A percentile compares a stretch with the other conserved stretches of the same genome.
Conservation (phyloP, 192 early-diverging fungal species). For the Umbelopsis sp. region DNA sequence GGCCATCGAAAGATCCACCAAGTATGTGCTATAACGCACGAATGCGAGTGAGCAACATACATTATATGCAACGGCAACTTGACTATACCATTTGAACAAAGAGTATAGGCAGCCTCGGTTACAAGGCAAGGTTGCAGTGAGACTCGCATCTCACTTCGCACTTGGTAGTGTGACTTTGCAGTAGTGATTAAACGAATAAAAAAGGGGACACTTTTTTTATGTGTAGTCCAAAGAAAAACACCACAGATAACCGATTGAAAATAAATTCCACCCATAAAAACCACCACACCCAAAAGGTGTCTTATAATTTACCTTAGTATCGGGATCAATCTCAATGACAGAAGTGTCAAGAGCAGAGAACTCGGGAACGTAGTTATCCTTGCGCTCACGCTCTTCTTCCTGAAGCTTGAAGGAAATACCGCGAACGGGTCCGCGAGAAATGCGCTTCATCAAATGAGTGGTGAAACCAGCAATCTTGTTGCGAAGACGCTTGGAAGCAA, state of each 20-base stretch:
- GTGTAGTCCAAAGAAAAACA: no score
- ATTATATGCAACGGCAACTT: slow-evolving; percentile 1
- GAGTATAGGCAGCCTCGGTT: no score
- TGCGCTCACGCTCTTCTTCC: slow-evolving; percentile 99
- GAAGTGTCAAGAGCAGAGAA: slow-evolving; percentile 93
- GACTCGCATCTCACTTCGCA: no score
- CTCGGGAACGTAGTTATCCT: slow-evolving; percentile 99
- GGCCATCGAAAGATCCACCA: slow-evolving; percentile 40
- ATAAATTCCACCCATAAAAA: no score
- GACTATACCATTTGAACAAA: not conserved
- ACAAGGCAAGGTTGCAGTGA: no score
- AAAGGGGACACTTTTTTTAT: no score
- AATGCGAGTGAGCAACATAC: slow-evolving; percentile 4
- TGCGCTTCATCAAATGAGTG: slow-evolving; percentile 99
- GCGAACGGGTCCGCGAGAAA: slow-evolving; percentile 96
- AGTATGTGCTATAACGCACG: slow-evolving; percentile 6
- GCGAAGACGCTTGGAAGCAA: slow-evolving; percentile 97
- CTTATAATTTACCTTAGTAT: slow-evolving; percentile 72
- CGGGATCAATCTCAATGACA: slow-evolving; percentile 92
- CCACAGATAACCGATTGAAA: no score
- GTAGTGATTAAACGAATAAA: no score
- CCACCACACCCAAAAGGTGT: no score
- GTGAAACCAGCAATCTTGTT: slow-evolving; percentile 99
- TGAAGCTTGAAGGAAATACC: slow-evolving; percentile 99
- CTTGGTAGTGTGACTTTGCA: no score